A percentile compares a stretch with the other conserved stretches of the same genome.
phyloP scores from a whole-genome alignment of 306 rosid species.

The Casuarina cunninghamiana region DNA sequence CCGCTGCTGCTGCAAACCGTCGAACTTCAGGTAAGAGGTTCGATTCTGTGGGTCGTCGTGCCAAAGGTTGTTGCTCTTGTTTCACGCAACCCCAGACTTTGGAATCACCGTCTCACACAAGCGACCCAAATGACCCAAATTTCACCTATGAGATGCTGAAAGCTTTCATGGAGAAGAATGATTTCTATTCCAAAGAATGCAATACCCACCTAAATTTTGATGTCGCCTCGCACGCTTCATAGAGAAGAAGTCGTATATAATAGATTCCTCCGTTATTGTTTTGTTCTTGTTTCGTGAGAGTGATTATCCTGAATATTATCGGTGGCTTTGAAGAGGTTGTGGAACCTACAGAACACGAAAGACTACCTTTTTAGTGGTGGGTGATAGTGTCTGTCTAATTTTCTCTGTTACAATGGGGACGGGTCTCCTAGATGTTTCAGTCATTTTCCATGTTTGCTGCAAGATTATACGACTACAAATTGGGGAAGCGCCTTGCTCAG shows the following conservation, averaged over 20 bases:
- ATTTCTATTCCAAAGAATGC: constrained; percentile 69
- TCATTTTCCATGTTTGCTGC: not conserved
- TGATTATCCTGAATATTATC: not conserved
- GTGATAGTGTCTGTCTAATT: not conserved
- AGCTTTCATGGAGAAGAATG: constrained; percentile 60
- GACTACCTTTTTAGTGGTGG: not conserved
- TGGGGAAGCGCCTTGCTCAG: not conserved
- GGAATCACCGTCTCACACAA: constrained; percentile 48
- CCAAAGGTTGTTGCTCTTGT: constrained; percentile 60
- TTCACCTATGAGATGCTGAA: constrained; percentile 57
- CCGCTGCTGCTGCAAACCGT: not conserved
- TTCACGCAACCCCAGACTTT: constrained; percentile 43
- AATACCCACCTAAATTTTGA: constrained; percentile 56
- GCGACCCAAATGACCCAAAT: constrained; percentile 62
- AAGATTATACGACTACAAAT: not conserved
- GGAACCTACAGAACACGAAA: not conserved
- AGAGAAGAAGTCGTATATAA: constrained; percentile 3
- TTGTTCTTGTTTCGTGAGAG: constrained; percentile 8
- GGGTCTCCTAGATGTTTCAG: not conserved
- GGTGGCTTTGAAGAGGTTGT: constrained; percentile 1
- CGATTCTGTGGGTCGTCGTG: constrained; percentile 20
- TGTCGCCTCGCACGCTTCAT: not conserved
- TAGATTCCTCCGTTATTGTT: not conserved
- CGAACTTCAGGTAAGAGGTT: constrained; percentile 39
- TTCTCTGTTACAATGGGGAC: not conserved